Evolutionary conservation across 805 yeast genomes (phyloP).

Genomic region (Sporopachydermia quercuum): DNA sequence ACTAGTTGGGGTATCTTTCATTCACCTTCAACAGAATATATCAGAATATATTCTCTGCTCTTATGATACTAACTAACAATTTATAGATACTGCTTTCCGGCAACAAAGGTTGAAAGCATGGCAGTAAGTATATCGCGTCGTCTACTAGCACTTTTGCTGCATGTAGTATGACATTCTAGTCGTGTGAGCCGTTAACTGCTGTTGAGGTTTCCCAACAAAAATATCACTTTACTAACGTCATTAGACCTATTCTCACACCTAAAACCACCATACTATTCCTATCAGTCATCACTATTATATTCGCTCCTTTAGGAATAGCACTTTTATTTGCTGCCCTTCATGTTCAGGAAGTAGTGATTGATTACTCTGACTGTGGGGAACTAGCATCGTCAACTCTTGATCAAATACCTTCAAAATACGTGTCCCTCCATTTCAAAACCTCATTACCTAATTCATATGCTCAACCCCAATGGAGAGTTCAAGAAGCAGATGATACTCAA

Average conservation of each 20-base stretch:
- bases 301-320: constrained; percentile 67
- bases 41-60: constrained; percentile 12
- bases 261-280: constrained; percentile 60
- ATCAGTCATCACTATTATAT: constrained; percentile 42
- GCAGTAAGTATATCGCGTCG: not conserved
- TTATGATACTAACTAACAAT: constrained; percentile 8
- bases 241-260: constrained; percentile 54
- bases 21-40: no score
- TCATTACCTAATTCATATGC: constrained; percentile 5
- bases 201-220: no score
- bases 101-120: constrained; percentile 6
- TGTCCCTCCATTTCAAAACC: constrained; percentile 39
- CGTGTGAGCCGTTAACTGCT: no score
- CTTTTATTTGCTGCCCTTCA: constrained; percentile 45
- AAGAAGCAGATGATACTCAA: not conserved
- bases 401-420: constrained; percentile 40
- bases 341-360: constrained; percentile 43
- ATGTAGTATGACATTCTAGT: no score
- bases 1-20: no score
- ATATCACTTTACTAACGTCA: no score
- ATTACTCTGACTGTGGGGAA: constrained; percentile 44
- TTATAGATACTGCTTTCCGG: constrained; percentile 8
- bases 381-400: constrained; percentile 27
- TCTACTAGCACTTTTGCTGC: not conserved
- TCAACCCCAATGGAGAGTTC: not conserved